These are phyloP conservation scores for Neopestalotiopsis rosae DNA, from an alignment of 2,329 filamentous ascomycete genomes.

Conservation along the genomic window DNA sequence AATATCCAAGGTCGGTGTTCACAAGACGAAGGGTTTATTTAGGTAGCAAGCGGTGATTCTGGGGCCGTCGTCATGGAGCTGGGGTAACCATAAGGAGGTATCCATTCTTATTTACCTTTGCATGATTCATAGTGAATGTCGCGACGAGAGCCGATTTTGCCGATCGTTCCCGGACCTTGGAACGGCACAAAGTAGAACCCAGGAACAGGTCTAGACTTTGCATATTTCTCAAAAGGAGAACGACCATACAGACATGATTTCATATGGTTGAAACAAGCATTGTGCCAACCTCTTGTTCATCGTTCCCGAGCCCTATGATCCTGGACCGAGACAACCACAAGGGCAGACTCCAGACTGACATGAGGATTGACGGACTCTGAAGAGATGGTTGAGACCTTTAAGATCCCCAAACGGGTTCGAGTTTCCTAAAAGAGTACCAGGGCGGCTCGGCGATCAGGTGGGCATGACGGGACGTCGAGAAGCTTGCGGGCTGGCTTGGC, in stretches of 20 bases:
- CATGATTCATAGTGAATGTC: neutral
- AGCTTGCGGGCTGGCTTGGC: neutral
- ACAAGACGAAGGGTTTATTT: no score
- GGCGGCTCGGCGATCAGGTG: neutral
- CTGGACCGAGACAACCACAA: neutral
- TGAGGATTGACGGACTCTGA: neutral
- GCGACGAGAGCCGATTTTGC: neutral
- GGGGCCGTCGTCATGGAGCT: neutral
- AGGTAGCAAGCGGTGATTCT: no score
- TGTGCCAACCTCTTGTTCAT: neutral
- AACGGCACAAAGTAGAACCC: no score
- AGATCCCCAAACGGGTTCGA: neutral
- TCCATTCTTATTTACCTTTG: neutral
- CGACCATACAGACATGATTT: neutral
- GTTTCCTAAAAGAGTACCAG: neutral
- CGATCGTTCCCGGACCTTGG: neutral
- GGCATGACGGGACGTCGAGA: neutral
- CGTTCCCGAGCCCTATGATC: neutral
- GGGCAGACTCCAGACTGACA: neutral
- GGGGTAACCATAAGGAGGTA: neutral
- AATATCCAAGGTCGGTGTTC: no score
- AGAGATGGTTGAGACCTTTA: neutral
- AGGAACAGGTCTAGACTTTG: no score
- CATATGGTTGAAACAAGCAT: neutral
- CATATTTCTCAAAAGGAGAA: neutral